Conservation (phyloP, 2,329 filamentous ascomycete species). For the Cercospora sp. region DNA sequence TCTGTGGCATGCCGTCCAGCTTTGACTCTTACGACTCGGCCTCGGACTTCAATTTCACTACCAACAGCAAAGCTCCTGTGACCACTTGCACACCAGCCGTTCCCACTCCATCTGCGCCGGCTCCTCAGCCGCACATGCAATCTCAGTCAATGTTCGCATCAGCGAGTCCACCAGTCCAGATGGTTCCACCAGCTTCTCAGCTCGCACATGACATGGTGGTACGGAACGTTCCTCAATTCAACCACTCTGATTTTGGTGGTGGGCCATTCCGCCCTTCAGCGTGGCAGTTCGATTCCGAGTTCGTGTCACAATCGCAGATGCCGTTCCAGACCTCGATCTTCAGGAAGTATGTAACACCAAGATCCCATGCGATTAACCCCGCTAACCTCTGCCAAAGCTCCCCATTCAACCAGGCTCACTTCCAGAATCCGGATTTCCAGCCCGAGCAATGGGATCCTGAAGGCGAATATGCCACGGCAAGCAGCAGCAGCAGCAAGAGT, state of each 20-base stretch:
- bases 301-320: slow-evolving; percentile 42
- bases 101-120: slow-evolving; percentile 30
- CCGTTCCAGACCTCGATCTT: slow-evolving; percentile 54
- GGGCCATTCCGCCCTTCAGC: slow-evolving; percentile 50
- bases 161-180: slow-evolving; percentile 31
- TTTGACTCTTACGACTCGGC: slow-evolving; percentile 27
- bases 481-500: slow-evolving; percentile 33
- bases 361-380: neutral
- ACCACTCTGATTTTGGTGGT: slow-evolving; percentile 33
- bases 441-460: slow-evolving; percentile 56
- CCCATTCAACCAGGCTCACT: slow-evolving; percentile 55
- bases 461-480: slow-evolving; percentile 45
- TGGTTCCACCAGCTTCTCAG: slow-evolving; percentile 35
- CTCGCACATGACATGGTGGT: slow-evolving; percentile 36
- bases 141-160: slow-evolving; percentile 33
- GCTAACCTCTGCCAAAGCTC: slow-evolving; percentile 42
- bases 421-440: slow-evolving; percentile 54
- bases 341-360: slow-evolving; percentile 39
- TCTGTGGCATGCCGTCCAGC: slow-evolving; percentile 27
- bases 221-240: slow-evolving; percentile 31
- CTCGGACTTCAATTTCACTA: slow-evolving; percentile 34
- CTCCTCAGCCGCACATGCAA: slow-evolving; percentile 35
- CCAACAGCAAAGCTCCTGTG: slow-evolving; percentile 27
- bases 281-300: slow-evolving; percentile 49
- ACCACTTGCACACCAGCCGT: slow-evolving; percentile 32